phyloP scores from a whole-genome alignment of 257 asterid species.

The Lavandula angustifolia region DNA sequence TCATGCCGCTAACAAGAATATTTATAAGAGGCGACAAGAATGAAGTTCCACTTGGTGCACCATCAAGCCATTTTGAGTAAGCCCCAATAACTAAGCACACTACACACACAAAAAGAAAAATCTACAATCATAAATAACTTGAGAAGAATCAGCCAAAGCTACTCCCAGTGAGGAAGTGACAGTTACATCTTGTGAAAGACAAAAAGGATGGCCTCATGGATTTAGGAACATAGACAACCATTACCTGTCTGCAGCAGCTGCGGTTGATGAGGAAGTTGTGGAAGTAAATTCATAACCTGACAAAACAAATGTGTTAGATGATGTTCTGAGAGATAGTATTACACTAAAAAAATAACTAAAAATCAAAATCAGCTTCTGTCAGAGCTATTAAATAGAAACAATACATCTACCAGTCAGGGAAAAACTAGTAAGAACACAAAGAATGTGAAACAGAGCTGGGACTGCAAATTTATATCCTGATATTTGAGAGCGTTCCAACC shows the following conservation, averaged over 20 bases:
- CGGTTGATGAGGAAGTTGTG: slow-evolving; percentile 90
- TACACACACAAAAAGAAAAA: slow-evolving; percentile 35
- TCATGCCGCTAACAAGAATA: slow-evolving; percentile 94
- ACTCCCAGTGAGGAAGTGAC: slow-evolving; percentile 19
- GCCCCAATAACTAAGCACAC: slow-evolving; percentile 92
- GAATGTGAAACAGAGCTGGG: slow-evolving; percentile 28
- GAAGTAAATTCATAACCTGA: slow-evolving; percentile 86
- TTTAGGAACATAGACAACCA: slow-evolving; percentile 22
- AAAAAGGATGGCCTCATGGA: slow-evolving; percentile 17
- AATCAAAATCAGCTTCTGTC: slow-evolving; percentile 21
- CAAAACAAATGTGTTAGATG: slow-evolving; percentile 30
- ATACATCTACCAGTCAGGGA: not conserved
- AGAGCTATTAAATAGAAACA: slow-evolving; percentile 6
- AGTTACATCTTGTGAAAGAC: slow-evolving; percentile 15
- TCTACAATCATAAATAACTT: slow-evolving; percentile 21
- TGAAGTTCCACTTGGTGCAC: slow-evolving; percentile 74
- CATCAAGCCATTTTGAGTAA: slow-evolving; percentile 94
- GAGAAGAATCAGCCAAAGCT: slow-evolving; percentile 24
- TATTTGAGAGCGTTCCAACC: slow-evolving; percentile 48
- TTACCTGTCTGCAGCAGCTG: slow-evolving; percentile 97
- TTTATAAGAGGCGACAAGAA: slow-evolving; percentile 86
- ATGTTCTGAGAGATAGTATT: slow-evolving; percentile 6
- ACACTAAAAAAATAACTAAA: slow-evolving; percentile 8
- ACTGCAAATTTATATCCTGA: slow-evolving; percentile 19
- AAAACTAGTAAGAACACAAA: slow-evolving; percentile 14